Base-by-base conservation (phyloP, 2,329 filamentous ascomycete species). In the Diaporthe australafricana region DNA sequence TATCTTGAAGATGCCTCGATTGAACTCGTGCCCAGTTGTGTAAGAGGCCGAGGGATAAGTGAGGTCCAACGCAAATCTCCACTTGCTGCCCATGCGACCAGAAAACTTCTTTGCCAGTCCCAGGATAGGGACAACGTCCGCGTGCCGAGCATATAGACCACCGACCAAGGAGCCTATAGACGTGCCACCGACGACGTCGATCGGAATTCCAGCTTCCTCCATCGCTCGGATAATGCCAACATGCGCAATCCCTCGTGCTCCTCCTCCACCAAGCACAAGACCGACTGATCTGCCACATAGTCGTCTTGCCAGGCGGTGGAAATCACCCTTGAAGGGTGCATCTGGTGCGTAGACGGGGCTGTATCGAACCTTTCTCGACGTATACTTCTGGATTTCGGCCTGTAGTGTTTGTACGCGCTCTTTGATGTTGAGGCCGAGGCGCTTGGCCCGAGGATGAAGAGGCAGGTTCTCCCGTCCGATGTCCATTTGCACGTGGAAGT, bases 11-110 rank as follows among this genome's bases (percentile, higher is more conserved):
- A 99, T 98, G 50, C 96, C 96, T 8, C 96, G 93, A 78, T 99
- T 99, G 88, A 99, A 99, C 78, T 99, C 96, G 79, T 99, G 96
- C 0, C 96, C 96, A 0, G 96, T 99, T 0, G 97, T 99, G 83
- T 99, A 99, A 1, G 96, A 98, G 9, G 94, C 94, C 7, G 96
- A 96, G 0, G 96, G 96, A 80, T 99, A 99, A 0, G 96, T 99
- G 77, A 99, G 83, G 79, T 99, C 96, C 3, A 99, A 86, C 1
- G 95, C 95, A 80, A 99, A 98, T n/a, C 96, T 91, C 96, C 96
- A 99, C 84, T 98, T 94, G 82, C 96, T 98, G 55, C 94, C 94
- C 97, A 99, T 99, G n/a, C 97, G 93, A 5, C 96, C 95, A 0
- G 96, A 90, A 81, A 99, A 99, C 80, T 98, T 98, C 88, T 99